These are phyloP conservation scores for Takashimella koratensis DNA, from an alignment of 1,284 basidiomycete species.

Conservation along the genomic window DNA sequence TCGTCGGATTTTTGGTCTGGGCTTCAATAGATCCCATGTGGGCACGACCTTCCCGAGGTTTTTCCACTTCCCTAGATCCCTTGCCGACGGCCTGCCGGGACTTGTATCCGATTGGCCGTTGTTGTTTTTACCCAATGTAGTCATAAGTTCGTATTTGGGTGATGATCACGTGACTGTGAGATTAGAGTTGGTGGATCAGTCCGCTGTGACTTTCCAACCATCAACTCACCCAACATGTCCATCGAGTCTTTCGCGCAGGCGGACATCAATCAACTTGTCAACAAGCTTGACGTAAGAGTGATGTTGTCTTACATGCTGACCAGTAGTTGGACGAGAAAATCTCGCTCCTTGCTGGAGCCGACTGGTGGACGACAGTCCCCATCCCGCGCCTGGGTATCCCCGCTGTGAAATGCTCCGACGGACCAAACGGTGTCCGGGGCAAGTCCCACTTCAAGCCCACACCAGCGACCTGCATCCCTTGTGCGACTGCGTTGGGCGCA, in stretches of 20 bases:
- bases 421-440: conserved; percentile 59
- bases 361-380: conserved; percentile 63
- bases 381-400: conserved; percentile 61
- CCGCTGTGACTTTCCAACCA: neutral
- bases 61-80: too few species aligned
- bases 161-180: too few species aligned
- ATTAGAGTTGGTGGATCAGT: too few species aligned
- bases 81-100: neutral
- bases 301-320: neutral
- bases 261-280: neutral
- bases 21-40: neutral
- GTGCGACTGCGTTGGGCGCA: conserved; percentile 26
- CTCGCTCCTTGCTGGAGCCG: conserved; percentile 35
- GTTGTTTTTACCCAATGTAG: too few species aligned
- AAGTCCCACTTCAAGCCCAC: conserved; percentile 54
- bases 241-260: neutral
- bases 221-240: neutral
- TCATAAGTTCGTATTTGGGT: too few species aligned
- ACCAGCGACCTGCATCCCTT: conserved; percentile 24
- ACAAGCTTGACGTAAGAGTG: neutral
- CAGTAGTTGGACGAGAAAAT: conserved; percentile 27
- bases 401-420: conserved; percentile 38
- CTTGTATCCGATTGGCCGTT: too few species aligned
- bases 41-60: too few species aligned
- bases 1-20: neutral